Conservation (phyloP, 1,284 basidiomycete species). For the Cronartium quercuum region DNA sequence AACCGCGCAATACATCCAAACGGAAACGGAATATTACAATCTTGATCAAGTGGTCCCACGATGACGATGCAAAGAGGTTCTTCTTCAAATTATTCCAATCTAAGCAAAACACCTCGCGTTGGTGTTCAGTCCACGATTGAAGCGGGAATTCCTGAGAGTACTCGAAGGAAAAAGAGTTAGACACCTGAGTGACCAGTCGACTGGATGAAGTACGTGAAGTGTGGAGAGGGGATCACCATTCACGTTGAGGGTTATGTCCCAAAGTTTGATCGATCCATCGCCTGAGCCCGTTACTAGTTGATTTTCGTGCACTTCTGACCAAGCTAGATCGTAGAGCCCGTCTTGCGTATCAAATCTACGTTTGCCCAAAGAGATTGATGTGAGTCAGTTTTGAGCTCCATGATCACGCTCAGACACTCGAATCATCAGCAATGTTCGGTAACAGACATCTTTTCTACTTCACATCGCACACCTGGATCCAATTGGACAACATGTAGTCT, state of each 20-base stretch:
- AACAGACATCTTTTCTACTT: slow-evolving; percentile 16
- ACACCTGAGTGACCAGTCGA: neutral
- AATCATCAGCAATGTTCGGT: neutral
- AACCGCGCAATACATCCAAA: neutral
- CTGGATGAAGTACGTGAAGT: neutral
- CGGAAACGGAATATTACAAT: slow-evolving; percentile 57
- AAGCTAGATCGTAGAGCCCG: slow-evolving; percentile 82
- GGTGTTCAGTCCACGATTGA: slow-evolving; percentile 86
- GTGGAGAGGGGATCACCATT: slow-evolving; percentile 46
- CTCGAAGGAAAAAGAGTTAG: neutral
- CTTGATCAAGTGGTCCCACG: slow-evolving; percentile 88
- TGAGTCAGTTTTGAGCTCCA: neutral
- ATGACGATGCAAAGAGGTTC: slow-evolving; percentile 66
- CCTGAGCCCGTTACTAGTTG: slow-evolving; percentile 83
- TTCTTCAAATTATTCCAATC: slow-evolving; percentile 97
- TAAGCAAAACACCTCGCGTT: slow-evolving; percentile 83
- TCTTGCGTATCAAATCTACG: slow-evolving; percentile 86
- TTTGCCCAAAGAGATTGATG: neutral
- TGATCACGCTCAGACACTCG: slow-evolving; percentile 27
- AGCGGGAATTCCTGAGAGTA: slow-evolving; percentile 71
- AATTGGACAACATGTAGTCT: slow-evolving; percentile 61
- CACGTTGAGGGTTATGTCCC: slow-evolving; percentile 84
- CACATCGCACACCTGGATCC: neutral
- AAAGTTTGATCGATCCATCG: slow-evolving; percentile 82
- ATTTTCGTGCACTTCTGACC: slow-evolving; percentile 90